Conservation (phyloP, 805 yeast species). For the Tanozyma kutaoensis region DNA sequence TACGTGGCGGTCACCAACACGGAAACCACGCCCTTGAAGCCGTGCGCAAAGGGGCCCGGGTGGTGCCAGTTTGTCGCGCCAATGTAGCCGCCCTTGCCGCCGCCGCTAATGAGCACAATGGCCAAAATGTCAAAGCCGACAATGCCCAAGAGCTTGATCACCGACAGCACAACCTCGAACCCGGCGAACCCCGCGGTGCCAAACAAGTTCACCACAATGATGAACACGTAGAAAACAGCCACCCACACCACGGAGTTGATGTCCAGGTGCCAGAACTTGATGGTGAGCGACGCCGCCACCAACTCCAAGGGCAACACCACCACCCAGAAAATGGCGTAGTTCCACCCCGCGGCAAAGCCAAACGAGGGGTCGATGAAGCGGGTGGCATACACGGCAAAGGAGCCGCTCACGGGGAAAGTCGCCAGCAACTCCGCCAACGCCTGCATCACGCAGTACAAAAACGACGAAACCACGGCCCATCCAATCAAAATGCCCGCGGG, state of each 20-base stretch:
- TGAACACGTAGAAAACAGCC: conserved; percentile 23
- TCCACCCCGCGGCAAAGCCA: conserved; percentile 34
- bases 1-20: conserved; percentile 28
- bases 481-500: conserved; percentile 23
- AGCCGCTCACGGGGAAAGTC: conserved; percentile 24
- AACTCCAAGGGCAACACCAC: conserved; percentile 28
- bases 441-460: conserved; percentile 30
- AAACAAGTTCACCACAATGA: conserved; percentile 20
- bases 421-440: conserved; percentile 26
- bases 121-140: conserved; percentile 28
- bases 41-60: conserved; percentile 23
- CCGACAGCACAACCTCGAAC: conserved; percentile 20
- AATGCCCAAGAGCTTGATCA: conserved; percentile 23
- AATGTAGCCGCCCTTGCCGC: conserved; percentile 23
- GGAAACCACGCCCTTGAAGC: conserved; percentile 24
- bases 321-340: conserved; percentile 31
- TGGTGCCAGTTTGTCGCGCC: conserved; percentile 24
- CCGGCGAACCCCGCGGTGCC: conserved; percentile 22
- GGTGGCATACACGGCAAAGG: conserved; percentile 26
- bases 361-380: conserved; percentile 29
- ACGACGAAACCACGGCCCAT: conserved; percentile 26
- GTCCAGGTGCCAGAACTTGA: conserved; percentile 23
- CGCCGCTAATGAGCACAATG: conserved; percentile 25
- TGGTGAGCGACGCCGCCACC: conserved; percentile 27
- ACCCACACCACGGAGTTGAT: conserved; percentile 30